phyloP scores from a whole-genome alignment of 2,329 filamentous ascomycete species.

The Apiospora phragmitis region DNA sequence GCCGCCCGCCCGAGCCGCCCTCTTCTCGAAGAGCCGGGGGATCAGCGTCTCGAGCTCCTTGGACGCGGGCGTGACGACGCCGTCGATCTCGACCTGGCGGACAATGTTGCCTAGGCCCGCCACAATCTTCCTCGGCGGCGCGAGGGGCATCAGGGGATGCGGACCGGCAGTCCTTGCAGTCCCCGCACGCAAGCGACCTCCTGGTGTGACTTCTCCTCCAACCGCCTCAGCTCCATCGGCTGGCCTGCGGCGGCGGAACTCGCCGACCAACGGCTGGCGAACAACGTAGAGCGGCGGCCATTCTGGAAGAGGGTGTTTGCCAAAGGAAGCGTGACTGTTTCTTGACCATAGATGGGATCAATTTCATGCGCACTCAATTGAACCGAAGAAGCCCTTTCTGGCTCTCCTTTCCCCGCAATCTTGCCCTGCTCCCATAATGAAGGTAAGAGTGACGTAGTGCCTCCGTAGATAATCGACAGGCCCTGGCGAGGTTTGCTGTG shows the following conservation, averaged over 20 bases:
- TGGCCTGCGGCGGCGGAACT: not conserved
- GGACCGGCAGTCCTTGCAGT: conserved; percentile 16
- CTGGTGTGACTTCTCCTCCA: conserved; percentile 42
- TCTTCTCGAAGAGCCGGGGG: conserved; percentile 53
- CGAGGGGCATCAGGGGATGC: conserved; percentile 62
- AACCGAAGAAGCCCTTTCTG: conserved; percentile 41
- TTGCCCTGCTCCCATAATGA: conserved; percentile 41
- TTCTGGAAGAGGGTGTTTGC: conserved; percentile 80
- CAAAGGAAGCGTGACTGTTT: conserved; percentile 58
- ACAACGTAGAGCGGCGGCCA: conserved; percentile 60
- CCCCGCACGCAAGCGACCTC: conserved; percentile 21
- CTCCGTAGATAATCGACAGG: conserved; percentile 53
- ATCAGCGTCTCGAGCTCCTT: conserved; percentile 69
- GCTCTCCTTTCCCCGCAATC: conserved; percentile 22
- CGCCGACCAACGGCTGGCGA: conserved; percentile 42
- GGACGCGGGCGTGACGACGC: conserved; percentile 60
- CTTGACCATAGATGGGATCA: not conserved
- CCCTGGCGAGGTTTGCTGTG: conserved; percentile 39
- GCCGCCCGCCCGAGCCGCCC: conserved; percentile 25
- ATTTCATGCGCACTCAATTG: conserved; percentile 31
- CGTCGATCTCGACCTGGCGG: conserved; percentile 56
- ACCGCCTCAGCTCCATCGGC: conserved; percentile 21
- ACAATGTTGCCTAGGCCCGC: conserved; percentile 79
- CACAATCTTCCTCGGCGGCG: conserved; percentile 59
- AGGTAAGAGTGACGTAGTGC: conserved; percentile 41